phyloP scores from a whole-genome alignment of 768 basidiomycete species.

The Mycena indigotica region DNA sequence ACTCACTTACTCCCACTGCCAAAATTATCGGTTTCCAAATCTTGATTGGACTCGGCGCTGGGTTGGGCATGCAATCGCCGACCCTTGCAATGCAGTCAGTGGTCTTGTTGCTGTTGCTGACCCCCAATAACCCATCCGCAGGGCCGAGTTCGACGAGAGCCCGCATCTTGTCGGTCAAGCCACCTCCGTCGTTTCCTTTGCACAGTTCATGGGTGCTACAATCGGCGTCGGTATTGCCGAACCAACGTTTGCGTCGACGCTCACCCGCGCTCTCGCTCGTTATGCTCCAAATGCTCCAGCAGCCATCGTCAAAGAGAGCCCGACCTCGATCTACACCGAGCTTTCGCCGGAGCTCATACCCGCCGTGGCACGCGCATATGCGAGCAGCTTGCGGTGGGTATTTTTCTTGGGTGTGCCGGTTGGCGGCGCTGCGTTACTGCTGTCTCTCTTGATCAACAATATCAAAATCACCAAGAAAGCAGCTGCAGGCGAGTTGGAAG shows the following conservation, averaged over 20 bases:
- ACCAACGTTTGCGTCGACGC: slow-evolving; percentile 14
- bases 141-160: slow-evolving; percentile 10
- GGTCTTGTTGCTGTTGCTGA: not conserved
- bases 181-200: slow-evolving; percentile 17
- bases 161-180: slow-evolving; percentile 16
- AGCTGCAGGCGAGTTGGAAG: no score
- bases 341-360: slow-evolving; percentile 12
- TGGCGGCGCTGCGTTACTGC: not conserved
- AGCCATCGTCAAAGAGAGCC: slow-evolving; percentile 10
- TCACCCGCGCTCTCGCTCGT: slow-evolving; percentile 9
- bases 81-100: not conserved
- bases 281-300: slow-evolving; percentile 21
- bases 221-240: slow-evolving; percentile 16
- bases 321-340: slow-evolving; percentile 18
- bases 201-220: slow-evolving; percentile 22
- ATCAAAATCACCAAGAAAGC: not conserved
- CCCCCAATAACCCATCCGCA: not conserved
- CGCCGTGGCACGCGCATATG: slow-evolving; percentile 19
- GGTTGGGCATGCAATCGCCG: slow-evolving; percentile 20
- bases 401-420: slow-evolving; percentile 18
- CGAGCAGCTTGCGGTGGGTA: slow-evolving; percentile 6
- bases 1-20: slow-evolving; percentile 1
- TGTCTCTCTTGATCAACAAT: not conserved
- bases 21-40: slow-evolving; percentile 17
- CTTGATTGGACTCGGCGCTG: slow-evolving; percentile 11